phyloP scores from a whole-genome alignment of 306 rosid genomes.

The Lathyrus tuberosus region DNA sequence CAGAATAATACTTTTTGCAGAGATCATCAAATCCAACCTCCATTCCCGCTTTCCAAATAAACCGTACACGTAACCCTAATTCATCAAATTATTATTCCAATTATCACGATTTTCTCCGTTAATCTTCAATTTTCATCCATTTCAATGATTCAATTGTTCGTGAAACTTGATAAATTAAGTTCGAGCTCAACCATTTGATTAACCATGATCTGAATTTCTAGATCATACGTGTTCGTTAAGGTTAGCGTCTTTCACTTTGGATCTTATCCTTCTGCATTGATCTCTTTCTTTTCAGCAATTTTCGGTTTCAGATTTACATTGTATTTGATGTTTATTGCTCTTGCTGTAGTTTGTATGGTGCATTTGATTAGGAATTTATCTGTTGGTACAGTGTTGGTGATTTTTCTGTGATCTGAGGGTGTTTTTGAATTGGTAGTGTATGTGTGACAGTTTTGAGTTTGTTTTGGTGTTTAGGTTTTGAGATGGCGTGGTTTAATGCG shows the following conservation, averaged over 20 bases:
- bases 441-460: conserved; percentile 33
- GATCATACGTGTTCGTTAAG: conserved; percentile 42
- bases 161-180: conserved; percentile 22
- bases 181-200: conserved; percentile 38
- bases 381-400: conserved; percentile 5
- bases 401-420: conserved; percentile 40
- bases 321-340: not conserved
- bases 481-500: conserved; percentile 96
- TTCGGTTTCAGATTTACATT: conserved; percentile 28
- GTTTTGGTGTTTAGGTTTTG: conserved; percentile 40
- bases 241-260: conserved; percentile 29
- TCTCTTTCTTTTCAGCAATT: conserved; percentile 10
- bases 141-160: conserved; percentile 16
- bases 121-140: not conserved
- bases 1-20: conserved; percentile 22
- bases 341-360: no score
- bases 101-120: not conserved
- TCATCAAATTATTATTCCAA: not conserved
- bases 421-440: conserved; percentile 42
- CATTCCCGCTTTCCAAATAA: conserved; percentile 29
- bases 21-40: conserved; percentile 44
- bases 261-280: conserved; percentile 43
- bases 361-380: not conserved
- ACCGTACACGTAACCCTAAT: not conserved
- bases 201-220: conserved; percentile 50